A percentile compares a stretch with the other conserved stretches of the same genome.
Conservation (phyloP, 2,329 filamentous ascomycete species). For the Clarireedia sp. region DNA sequence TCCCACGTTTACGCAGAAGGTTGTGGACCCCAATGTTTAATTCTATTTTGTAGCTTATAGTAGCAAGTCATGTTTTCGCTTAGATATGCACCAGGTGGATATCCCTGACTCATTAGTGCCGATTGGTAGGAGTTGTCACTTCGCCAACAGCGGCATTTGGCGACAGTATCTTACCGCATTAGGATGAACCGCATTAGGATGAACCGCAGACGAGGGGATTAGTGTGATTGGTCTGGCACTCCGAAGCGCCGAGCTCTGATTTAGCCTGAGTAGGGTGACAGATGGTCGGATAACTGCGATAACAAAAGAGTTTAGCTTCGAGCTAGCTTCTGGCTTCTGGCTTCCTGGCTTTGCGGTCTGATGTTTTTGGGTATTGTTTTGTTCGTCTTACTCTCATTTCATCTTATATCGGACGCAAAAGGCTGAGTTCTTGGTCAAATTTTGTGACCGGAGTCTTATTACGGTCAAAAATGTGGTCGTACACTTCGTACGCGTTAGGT, state of each 20-base stretch:
- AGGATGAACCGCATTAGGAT: not conserved
- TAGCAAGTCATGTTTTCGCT: not conserved
- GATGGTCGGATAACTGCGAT: not conserved
- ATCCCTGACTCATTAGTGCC: not conserved
- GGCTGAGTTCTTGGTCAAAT: not conserved
- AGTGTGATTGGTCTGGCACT: not conserved
- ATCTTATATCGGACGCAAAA: not conserved
- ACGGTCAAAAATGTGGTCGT: not conserved
- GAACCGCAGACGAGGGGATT: not conserved
- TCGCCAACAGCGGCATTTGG: conserved; percentile 3
- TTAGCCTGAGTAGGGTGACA: not conserved
- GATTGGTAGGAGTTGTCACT: not conserved
- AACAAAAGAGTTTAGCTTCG: not conserved
- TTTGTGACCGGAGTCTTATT: not conserved
- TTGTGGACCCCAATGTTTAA: not conserved
- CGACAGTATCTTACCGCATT: not conserved
- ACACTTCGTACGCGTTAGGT: too few relatives aligned
- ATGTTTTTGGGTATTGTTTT: too few relatives aligned
- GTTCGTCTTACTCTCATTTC: not conserved
- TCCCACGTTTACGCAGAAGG: not conserved
- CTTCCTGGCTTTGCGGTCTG: too few relatives aligned
- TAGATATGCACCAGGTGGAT: not conserved
- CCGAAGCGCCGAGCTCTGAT: not conserved
- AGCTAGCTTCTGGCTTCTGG: too few relatives aligned
- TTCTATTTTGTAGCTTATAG: not conserved